Evolutionary conservation across 371 early-diverging fungal genomes (phyloP).

Genomic region (Lichtheimia ornata): DNA sequence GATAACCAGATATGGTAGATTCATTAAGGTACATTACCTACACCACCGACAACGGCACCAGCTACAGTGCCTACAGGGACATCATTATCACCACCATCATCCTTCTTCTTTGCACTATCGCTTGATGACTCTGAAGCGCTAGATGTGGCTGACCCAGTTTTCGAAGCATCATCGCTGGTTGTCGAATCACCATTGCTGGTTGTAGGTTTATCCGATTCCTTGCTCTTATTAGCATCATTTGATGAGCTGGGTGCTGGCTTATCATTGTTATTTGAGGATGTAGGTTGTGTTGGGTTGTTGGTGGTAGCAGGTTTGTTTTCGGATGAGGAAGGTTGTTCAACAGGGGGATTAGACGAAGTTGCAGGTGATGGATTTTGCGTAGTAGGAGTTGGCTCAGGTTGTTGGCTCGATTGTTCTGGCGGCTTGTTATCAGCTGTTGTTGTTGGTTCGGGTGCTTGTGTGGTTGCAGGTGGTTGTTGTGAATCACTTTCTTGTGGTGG

Average conservation of each 20-base stretch:
- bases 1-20: too few species aligned
- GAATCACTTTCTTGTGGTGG: not conserved
- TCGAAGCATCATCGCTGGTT: not conserved
- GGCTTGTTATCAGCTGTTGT: conserved; percentile 5
- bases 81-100: conserved; percentile 8
- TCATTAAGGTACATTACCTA: conserved; percentile 30
- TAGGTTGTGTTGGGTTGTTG: not conserved
- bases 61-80: conserved; percentile 33
- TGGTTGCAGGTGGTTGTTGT: conserved; percentile 1
- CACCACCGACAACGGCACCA: conserved; percentile 43
- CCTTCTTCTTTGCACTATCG: conserved; percentile 2
- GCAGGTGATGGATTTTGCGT: conserved; percentile 2
- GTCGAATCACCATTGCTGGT: not conserved
- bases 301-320: not conserved
- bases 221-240: not conserved
- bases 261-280: not conserved
- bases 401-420: not conserved
- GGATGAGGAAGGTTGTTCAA: conserved; percentile 2
- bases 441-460: conserved; percentile 3
- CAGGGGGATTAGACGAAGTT: not conserved
- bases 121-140: conserved; percentile 10
- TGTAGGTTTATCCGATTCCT: too few species aligned
- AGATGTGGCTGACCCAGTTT: not conserved
- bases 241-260: not conserved
- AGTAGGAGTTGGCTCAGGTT: conserved; percentile 8